Percentiles rank a stretch among this genome's conserved stretches.
Evolutionary conservation across 345 rosid species (phyloP).

Genomic region (Euphorbia tirucalli): DNA sequence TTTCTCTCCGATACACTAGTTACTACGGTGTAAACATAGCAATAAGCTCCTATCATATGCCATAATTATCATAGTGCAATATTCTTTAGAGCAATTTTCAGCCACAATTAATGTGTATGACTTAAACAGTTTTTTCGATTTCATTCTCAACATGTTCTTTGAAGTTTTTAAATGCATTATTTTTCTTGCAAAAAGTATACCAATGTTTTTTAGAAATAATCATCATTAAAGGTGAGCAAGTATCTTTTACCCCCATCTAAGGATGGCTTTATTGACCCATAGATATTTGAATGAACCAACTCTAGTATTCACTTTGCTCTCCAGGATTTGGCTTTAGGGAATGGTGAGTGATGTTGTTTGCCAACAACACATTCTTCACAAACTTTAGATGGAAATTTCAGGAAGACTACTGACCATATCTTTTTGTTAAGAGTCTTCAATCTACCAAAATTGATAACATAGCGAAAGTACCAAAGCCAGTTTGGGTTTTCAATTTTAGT

Average conservation of each 20-base stretch:
- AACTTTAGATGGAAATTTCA: neutral
- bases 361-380: too few relatives aligned
- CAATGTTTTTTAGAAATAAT: too few relatives aligned
- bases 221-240: too few relatives aligned
- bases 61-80: too few relatives aligned
- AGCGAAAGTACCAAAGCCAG: neutral
- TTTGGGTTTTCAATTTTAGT: neutral
- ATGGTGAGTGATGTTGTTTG: neutral
- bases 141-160: neutral
- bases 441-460: neutral
- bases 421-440: neutral
- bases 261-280: neutral
- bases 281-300: neutral
- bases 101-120: too few relatives aligned
- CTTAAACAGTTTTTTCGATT: too few relatives aligned
- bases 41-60: too few relatives aligned
- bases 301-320: neutral
- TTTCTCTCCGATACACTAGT: too few relatives aligned
- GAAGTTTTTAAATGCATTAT: neutral
- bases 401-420: neutral
- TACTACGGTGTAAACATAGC: too few relatives aligned
- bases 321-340: neutral
- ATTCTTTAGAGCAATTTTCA: too few relatives aligned
- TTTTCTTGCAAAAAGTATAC: too few relatives aligned
- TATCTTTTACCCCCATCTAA: too few relatives aligned